Conservation (phyloP, 176 grass and related monocot genomes). For the Zea luxurians region DNA sequence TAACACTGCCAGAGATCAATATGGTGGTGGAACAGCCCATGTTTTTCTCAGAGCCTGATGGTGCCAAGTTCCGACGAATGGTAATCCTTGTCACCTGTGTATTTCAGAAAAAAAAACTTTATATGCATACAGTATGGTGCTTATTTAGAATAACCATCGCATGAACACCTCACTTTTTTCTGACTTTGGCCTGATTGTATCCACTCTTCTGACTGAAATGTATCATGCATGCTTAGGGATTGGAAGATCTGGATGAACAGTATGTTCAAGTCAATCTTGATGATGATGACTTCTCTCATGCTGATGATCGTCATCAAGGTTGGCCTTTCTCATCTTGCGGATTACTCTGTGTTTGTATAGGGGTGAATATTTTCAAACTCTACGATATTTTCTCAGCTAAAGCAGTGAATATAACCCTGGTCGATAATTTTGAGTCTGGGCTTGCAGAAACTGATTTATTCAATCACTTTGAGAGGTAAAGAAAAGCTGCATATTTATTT, state of each 20-base stretch:
- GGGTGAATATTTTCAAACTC: slow-evolving; percentile 3
- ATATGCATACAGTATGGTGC: neutral
- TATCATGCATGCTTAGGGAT: slow-evolving; percentile 47
- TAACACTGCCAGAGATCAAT: slow-evolving; percentile 70
- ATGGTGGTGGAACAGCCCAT: slow-evolving; percentile 68
- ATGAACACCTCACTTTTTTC: slow-evolving; percentile 13
- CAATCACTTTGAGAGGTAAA: slow-evolving; percentile 85
- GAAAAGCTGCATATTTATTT: slow-evolving; percentile 14
- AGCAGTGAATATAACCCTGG: slow-evolving; percentile 68
- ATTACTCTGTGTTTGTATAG: slow-evolving; percentile 17
- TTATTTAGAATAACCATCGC: slow-evolving; percentile 1
- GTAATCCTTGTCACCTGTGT: slow-evolving; percentile 42
- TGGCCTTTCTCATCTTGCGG: slow-evolving; percentile 30
- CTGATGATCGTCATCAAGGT: slow-evolving; percentile 73
- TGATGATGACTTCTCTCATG: slow-evolving; percentile 51
- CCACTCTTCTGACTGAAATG: slow-evolving; percentile 17
- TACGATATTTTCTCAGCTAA: slow-evolving; percentile 52
- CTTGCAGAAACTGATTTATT: slow-evolving; percentile 53
- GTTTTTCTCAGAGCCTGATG: slow-evolving; percentile 43
- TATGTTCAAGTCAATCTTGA: slow-evolving; percentile 74
- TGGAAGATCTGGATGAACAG: slow-evolving; percentile 82
- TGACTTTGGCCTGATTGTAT: slow-evolving; percentile 15
- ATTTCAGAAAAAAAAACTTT: slow-evolving; percentile 6
- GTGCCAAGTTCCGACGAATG: slow-evolving; percentile 64
- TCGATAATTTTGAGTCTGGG: slow-evolving; percentile 58